A percentile compares a stretch with the other conserved stretches of the same genome.
These are phyloP conservation scores for Globisporangium cystogenes DNA, from an alignment of 352 stramenopile genomes.

Conservation along the genomic window DNA sequence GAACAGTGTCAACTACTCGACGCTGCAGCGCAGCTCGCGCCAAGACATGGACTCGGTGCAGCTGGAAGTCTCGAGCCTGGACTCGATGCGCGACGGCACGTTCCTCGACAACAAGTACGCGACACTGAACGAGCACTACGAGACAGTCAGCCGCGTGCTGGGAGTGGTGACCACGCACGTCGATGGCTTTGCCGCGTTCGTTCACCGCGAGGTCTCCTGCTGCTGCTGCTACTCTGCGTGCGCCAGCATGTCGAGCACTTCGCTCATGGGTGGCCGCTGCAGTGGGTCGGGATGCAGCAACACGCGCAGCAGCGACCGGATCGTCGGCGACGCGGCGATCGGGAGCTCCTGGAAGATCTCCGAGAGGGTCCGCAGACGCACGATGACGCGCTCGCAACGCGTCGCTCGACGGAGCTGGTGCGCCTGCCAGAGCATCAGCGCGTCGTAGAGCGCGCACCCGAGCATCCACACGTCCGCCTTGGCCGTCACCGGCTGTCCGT, in stretches of 20 bases:
- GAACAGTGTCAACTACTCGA: no score
- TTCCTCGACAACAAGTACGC: slow-evolving; percentile 51
- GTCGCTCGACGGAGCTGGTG: slow-evolving; percentile 23
- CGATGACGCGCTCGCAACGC: slow-evolving; percentile 15
- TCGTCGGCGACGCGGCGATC: slow-evolving; percentile 26
- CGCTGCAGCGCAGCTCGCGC: slow-evolving; percentile 56
- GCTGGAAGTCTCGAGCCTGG: slow-evolving; percentile 42
- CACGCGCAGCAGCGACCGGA: slow-evolving; percentile 60
- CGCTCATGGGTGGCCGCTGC: slow-evolving; percentile 49
- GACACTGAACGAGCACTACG: slow-evolving; percentile 46
- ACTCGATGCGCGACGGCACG: slow-evolving; percentile 46
- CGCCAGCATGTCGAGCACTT: slow-evolving; percentile 51
- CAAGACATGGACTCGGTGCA: slow-evolving; percentile 63
- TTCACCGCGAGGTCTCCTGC: no score
- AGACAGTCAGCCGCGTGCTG: slow-evolving; percentile 41
- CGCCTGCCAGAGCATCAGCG: slow-evolving; percentile 47
- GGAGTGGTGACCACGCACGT: slow-evolving; percentile 54
- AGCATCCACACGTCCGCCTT: slow-evolving; percentile 71
- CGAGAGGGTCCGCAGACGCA: slow-evolving; percentile 32
- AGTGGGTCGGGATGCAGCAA: slow-evolving; percentile 49
- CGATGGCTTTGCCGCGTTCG: slow-evolving; percentile 53
- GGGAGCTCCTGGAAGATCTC: slow-evolving; percentile 47
- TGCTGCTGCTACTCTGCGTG: no score
- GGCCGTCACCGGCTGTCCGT: slow-evolving; percentile 16
- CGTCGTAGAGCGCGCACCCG: slow-evolving; percentile 45